A percentile compares a stretch with the other conserved stretches of the same genome.
These are phyloP conservation scores for Cucurbita argyrosperma DNA, from an alignment of 306 rosid species.

Conservation along the genomic window DNA sequence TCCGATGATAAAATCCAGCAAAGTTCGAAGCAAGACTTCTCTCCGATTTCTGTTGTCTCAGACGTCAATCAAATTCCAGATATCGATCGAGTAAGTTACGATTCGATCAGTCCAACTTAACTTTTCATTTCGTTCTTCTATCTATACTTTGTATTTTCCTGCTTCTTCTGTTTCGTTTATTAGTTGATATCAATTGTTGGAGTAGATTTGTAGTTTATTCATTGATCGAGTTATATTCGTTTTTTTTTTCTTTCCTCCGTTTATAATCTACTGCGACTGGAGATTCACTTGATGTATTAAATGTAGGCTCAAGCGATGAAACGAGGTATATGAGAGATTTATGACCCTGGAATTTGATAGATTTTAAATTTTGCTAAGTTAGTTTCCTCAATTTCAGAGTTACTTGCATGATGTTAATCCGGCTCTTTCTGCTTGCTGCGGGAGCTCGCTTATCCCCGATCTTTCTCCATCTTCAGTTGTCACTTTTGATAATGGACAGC, in stretches of 20 bases:
- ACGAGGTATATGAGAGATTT: background rate
- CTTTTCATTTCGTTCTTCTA: background rate
- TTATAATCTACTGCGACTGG: too few relatives aligned
- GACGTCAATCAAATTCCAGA: constrained; percentile 7
- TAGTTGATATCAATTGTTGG: background rate
- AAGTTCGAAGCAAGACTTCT: constrained; percentile 1
- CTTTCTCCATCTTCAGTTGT: background rate
- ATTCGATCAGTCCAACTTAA: background rate
- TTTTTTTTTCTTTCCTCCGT: too few relatives aligned
- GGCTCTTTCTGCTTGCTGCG: background rate
- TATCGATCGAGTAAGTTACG: background rate
- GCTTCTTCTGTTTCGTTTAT: background rate
- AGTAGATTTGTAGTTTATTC: background rate
- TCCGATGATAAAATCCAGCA: background rate
- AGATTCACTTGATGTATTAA: background rate
- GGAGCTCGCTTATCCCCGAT: background rate
- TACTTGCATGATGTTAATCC: constrained; percentile 5
- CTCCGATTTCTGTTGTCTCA: constrained; percentile 4
- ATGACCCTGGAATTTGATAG: background rate
- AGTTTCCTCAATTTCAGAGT: constrained; percentile 6
- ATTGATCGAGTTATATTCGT: background rate
- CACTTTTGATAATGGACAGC: background rate
- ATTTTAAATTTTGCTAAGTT: background rate
- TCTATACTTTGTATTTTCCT: background rate
- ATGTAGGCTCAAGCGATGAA: background rate